Evolutionary conservation across 257 asterid species (phyloP), one percentile per base, ranked within the genome.

Genomic region (Jaltomata sinuosa): DNA sequence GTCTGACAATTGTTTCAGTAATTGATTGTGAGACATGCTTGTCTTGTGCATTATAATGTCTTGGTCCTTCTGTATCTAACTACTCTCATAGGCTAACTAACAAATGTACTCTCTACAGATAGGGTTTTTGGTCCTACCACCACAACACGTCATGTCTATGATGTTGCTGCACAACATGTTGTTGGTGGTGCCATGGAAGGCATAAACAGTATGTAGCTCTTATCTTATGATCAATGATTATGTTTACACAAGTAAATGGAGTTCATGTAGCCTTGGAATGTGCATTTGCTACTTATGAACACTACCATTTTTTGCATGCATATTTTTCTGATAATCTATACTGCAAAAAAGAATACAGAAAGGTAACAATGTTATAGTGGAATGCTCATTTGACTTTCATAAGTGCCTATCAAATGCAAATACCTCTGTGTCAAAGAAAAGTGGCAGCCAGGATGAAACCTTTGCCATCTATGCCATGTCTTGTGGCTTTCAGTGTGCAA

Each of bases 91-190:
- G 61, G 49, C 50, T 71, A 53, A 34, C 81, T 65, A 86, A 83
- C 50, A 62, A 32, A 83, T 76, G 16, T 82, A 40, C 61, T 45
- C 80, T 85, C 64, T 85, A 45, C 97, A 97, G 99, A 97, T 91
- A 93, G 96, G 79, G 99, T 97, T 49, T 95, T 97, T 91, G 99
- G 99, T 81, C 99, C 99, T 42, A 97, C 99, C 14, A 97, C 99
- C 80, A 97, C 99, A 80, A 97, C 99, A 21, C 93, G 99, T 87
- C 99, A 97, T 88, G 98, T 95, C 78, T 97, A 97, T 86, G 99
- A 97, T 89, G 90, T 95, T 91, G 97, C 98, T 87, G 95, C 97
- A 38, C 99, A 97, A 83, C 94, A 95, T 88, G 94, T 91, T 82
- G 92, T 97, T 84, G 84, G 91, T 89, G 99, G 99, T 87, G 88